Conservation (phyloP, 192 early-diverging fungal genomes). For the Podila verticillata region DNA sequence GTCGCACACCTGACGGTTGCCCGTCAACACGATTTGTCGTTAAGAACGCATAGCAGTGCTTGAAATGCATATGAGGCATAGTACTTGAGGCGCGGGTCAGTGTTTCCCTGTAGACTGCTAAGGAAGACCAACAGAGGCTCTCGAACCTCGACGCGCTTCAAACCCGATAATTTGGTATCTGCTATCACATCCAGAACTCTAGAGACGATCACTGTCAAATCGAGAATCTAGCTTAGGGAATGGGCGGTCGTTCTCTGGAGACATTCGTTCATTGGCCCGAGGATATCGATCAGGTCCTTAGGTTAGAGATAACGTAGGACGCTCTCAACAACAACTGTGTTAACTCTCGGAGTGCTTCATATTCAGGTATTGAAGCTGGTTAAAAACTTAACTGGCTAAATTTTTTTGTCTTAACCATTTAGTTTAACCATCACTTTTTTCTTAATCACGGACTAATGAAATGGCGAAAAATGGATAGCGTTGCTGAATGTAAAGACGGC, state of each 20-base stretch:
- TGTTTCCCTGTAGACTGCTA: neutral
- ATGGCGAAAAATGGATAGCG: too few relatives aligned
- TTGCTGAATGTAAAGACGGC: too few relatives aligned
- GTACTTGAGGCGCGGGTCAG: constrained; percentile 9
- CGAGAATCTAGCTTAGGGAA: neutral
- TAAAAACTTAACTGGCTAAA: neutral
- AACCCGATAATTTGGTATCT: constrained; percentile 1
- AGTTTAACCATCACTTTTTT: neutral
- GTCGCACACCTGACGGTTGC: neutral
- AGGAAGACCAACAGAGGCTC: constrained; percentile 3
- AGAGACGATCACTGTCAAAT: constrained; percentile 6
- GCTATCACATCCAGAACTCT: constrained; percentile 14
- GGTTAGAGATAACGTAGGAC: neutral
- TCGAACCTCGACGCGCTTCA: constrained; percentile 2
- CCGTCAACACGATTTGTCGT: constrained; percentile 4
- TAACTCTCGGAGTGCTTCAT: neutral
- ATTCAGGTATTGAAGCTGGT: neutral
- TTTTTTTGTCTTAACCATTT: neutral
- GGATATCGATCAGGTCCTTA: constrained; percentile 1
- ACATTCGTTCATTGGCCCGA: neutral
- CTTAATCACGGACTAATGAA: too few relatives aligned
- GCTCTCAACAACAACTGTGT: constrained; percentile 3
- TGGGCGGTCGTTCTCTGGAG: neutral
- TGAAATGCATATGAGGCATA: constrained; percentile 14
- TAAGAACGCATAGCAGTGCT: constrained; percentile 12